Base-by-base conservation (phyloP, 495 filamentous ascomycete genomes). In the Aspergillus panamensis region DNA sequence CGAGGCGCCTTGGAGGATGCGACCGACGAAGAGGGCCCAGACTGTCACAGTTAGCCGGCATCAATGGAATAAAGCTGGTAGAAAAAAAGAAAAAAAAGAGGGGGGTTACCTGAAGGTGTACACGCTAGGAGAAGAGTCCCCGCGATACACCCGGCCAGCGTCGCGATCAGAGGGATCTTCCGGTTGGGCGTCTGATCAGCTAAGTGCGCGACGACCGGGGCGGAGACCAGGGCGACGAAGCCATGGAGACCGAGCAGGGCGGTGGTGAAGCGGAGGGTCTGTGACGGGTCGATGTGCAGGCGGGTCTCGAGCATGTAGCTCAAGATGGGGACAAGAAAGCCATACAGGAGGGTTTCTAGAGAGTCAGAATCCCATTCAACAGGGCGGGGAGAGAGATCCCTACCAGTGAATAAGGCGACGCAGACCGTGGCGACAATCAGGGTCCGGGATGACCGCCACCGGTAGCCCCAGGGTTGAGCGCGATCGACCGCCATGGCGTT, bases 271-370 rank as follows among this genome's bases (percentile, higher is more conserved):
- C 62, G 56, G 31, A 67, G 66, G 1, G 67, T 70, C 12, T 61
- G 49, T 3, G 62, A 56, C 13, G 52, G 49, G 42, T 64, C 62
- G 2, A 68, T 37, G 4, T 58, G 51, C 8, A 72, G 47, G 19
- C 69, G 69, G n/a, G 53, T 52, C 37, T 72, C 69, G 2, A 69
- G 47, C 10, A 72, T 53, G 25, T 62, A 66, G 3, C 61, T 63
- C 9, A 72, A 53, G 30, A 72, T 68, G 1, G 69, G 67, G 8
- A 70, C 63, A 30, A 70, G 40, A 30, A 69, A 72, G 8, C 62
- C 56, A 40, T 66, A 72, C 1, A 72, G 63, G 25, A 68, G 69
- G 14, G 58, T 61, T 21, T 71, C 66, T 69, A 20, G 6, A 50
- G 16, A n/a, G 17, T 45, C 6, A 21, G 16, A 45, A 19, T 10